Percentiles rank a stretch among this genome's conserved stretches.
These are phyloP conservation scores for Leccinum broughii DNA, from an alignment of 768 basidiomycete genomes.

Conservation along the genomic window DNA sequence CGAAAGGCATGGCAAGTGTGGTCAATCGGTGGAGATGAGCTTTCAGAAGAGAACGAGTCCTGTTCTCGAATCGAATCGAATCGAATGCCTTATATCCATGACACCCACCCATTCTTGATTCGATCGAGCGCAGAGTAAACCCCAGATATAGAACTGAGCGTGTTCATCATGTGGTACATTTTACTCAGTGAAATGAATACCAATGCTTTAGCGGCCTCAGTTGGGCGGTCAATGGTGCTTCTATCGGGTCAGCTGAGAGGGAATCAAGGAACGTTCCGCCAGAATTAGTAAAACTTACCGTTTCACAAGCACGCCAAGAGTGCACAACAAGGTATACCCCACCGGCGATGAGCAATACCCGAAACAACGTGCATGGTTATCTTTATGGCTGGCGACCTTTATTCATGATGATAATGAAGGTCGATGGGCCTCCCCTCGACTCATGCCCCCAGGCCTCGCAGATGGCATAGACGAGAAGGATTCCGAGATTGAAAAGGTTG, in stretches of 20 bases:
- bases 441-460: no score
- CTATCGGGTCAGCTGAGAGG: no score
- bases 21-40: not conserved
- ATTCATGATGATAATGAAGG: no score
- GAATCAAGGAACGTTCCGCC: not conserved
- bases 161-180: not conserved
- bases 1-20: constrained; percentile 11
- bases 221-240: no score
- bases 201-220: no score
- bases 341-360: not conserved
- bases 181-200: no score
- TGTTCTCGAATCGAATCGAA: not conserved
- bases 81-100: not conserved
- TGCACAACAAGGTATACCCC: not conserved
- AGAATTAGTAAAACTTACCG: not conserved
- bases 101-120: not conserved
- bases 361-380: not conserved
- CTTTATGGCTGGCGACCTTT: no score
- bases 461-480: no score
- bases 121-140: not conserved
- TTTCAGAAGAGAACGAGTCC: not conserved
- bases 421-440: no score
- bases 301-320: not conserved
- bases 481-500: no score
- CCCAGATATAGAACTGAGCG: not conserved